Percentiles rank a stretch among this genome's conserved stretches.
Evolutionary conservation across 2,329 filamentous ascomycete species (phyloP).

Genomic region (Phaeosphaeria sp.): DNA sequence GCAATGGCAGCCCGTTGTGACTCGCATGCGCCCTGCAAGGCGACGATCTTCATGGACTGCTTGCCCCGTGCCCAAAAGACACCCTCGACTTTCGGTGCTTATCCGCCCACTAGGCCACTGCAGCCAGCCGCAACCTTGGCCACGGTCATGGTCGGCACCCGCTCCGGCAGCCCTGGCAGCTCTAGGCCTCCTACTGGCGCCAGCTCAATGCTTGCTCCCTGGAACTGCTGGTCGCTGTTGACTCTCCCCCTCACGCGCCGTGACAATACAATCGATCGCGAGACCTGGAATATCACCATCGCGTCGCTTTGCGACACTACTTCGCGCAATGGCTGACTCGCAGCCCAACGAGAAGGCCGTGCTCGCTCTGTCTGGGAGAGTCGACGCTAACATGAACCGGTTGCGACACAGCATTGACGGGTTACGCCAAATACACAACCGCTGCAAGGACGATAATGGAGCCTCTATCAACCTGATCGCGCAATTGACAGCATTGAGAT

Average conservation of each 20-base stretch:
- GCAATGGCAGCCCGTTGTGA: not conserved
- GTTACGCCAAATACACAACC: slow-evolving; percentile 45
- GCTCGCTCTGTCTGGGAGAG: slow-evolving; percentile 35
- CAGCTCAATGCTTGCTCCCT: slow-evolving; percentile 11
- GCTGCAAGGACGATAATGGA: slow-evolving; percentile 37
- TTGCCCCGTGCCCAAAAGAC: not conserved
- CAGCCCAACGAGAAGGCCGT: slow-evolving; percentile 38
- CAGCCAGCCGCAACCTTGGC: slow-evolving; percentile 7
- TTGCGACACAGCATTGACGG: slow-evolving; percentile 41
- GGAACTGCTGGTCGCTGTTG: not conserved
- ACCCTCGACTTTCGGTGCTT: slow-evolving; percentile 10
- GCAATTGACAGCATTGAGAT: slow-evolving; percentile 43
- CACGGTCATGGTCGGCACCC: slow-evolving; percentile 6
- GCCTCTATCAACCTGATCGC: slow-evolving; percentile 46
- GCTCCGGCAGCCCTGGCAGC: slow-evolving; percentile 9
- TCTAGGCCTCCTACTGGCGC: slow-evolving; percentile 9
- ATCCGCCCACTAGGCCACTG: slow-evolving; percentile 3
- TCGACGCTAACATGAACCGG: slow-evolving; percentile 38
- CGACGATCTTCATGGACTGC: not conserved
- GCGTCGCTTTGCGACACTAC: slow-evolving; percentile 11
- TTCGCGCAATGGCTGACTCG: slow-evolving; percentile 32
- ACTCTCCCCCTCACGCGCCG: not conserved
- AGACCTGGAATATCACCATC: slow-evolving; percentile 10
- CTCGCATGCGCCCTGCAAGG: not conserved
- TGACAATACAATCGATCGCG: no score